phyloP scores from a whole-genome alignment of 1,139 yeast genomes.

The Saccharomycopsis phalli region DNA sequence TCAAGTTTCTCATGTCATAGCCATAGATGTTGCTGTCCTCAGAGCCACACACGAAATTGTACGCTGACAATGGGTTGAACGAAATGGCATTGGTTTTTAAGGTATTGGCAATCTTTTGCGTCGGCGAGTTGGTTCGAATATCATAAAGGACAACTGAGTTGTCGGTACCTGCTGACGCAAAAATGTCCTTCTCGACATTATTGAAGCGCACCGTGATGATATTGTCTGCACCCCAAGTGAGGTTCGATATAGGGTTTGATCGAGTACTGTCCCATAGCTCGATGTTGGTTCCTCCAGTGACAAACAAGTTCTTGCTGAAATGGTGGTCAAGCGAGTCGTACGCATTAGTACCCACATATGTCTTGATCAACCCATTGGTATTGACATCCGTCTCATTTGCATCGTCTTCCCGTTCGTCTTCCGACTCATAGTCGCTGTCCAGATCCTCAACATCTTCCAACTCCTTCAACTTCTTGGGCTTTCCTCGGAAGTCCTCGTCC shows the following conservation, averaged over 20 bases:
- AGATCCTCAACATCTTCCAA: slow-evolving; percentile 22
- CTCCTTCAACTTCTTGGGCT: slow-evolving; percentile 26
- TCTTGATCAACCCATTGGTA: slow-evolving; percentile 49
- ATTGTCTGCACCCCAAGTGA: slow-evolving; percentile 96
- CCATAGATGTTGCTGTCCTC: slow-evolving; percentile 94
- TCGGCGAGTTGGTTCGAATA: slow-evolving; percentile 83
- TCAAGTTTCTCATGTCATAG: slow-evolving; percentile 93
- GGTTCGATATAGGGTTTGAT: slow-evolving; percentile 63
- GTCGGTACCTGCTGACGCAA: slow-evolving; percentile 91
- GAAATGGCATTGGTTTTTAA: slow-evolving; percentile 79
- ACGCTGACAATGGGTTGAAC: slow-evolving; percentile 99
- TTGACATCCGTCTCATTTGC: slow-evolving; percentile 28
- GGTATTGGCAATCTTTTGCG: slow-evolving; percentile 78
- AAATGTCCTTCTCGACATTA: slow-evolving; percentile 77
- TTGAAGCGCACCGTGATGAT: slow-evolving; percentile 77
- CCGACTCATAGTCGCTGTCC: slow-evolving; percentile 23
- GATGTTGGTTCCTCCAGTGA: slow-evolving; percentile 85
- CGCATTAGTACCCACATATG: slow-evolving; percentile 77
- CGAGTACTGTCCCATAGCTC: slow-evolving; percentile 86
- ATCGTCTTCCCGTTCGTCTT: slow-evolving; percentile 26
- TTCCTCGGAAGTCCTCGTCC: slow-evolving; percentile 35
- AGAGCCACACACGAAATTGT: slow-evolving; percentile 80
- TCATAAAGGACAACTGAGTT: slow-evolving; percentile 87
- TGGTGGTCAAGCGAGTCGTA: slow-evolving; percentile 87
- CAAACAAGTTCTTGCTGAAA: slow-evolving; percentile 61